A percentile compares a stretch with the other conserved stretches of the same genome.
Evolutionary conservation across 129 eudicot species (phyloP).

Genomic region (Artemisia tridentata): DNA sequence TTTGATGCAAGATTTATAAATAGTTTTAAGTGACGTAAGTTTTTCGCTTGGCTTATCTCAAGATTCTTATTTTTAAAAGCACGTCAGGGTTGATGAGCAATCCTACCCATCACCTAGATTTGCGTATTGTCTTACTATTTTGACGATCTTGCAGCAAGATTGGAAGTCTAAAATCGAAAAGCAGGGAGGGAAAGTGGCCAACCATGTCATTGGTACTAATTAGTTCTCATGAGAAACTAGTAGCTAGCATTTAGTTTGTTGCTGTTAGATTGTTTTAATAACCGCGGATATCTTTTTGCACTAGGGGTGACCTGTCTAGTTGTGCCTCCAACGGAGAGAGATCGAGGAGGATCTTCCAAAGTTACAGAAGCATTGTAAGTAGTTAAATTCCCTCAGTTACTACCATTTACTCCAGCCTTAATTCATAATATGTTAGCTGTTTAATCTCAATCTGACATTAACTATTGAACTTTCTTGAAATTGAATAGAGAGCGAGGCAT

Average conservation of each 20-base stretch:
- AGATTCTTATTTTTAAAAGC: no score
- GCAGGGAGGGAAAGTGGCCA: conserved; percentile 77
- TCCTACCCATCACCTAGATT: no score
- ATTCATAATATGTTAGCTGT: no score
- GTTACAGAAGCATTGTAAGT: conserved; percentile 81
- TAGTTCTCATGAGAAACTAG: not conserved
- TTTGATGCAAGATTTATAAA: no score
- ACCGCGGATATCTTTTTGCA: not conserved
- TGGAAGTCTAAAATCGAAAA: conserved; percentile 77
- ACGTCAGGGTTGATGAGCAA: no score
- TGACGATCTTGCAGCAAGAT: conserved; percentile 48
- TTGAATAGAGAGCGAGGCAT: conserved; percentile 54
- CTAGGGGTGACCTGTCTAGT: conserved; percentile 77
- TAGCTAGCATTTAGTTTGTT: not conserved
- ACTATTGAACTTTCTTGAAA: not conserved
- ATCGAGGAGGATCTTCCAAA: conserved; percentile 87
- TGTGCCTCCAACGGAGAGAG: conserved; percentile 61
- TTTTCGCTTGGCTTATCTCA: no score
- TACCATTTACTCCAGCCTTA: no score
- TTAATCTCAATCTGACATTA: not conserved
- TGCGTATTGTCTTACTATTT: not conserved
- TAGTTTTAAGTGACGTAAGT: no score
- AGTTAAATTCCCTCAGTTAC: not conserved
- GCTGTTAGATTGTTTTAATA: not conserved
- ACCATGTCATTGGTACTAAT: conserved; percentile 50